Conservation (phyloP, 768 basidiomycete species). For the Exsudoporus frostii region DNA sequence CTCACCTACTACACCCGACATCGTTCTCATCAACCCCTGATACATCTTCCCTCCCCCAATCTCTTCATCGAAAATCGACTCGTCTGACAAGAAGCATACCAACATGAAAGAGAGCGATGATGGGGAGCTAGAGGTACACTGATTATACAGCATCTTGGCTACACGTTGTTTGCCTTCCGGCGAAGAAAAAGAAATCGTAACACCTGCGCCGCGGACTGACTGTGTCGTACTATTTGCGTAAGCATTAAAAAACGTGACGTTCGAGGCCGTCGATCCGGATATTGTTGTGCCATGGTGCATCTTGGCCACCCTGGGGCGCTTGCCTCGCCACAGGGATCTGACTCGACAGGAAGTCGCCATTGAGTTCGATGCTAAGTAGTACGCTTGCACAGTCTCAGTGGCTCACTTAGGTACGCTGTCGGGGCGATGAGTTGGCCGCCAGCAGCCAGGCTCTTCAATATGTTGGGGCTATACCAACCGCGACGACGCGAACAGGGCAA, state of each 20-base stretch:
- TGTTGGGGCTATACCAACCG: neutral
- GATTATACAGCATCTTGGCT: constrained; percentile 1
- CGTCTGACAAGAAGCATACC: constrained; percentile 5
- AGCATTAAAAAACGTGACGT: neutral
- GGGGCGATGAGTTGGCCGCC: too few species aligned
- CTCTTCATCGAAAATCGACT: neutral
- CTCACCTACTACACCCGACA: neutral
- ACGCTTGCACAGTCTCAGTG: too few species aligned
- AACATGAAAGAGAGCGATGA: neutral
- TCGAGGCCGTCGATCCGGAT: neutral
- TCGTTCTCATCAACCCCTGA: neutral
- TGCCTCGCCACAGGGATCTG: neutral
- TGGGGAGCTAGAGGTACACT: neutral
- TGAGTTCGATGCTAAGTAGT: too few species aligned
- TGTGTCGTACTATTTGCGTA: neutral
- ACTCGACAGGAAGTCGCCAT: neutral
- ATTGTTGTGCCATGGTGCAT: neutral
- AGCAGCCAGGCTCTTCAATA: neutral
- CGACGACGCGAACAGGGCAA: neutral
- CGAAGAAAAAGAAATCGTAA: neutral
- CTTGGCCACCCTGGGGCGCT: neutral
- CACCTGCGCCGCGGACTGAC: neutral
- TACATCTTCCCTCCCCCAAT: neutral
- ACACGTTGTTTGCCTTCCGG: neutral
- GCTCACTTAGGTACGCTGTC: neutral